Evolutionary conservation across 1,284 basidiomycete genomes (phyloP).

Genomic region (Mycena sp.): DNA sequence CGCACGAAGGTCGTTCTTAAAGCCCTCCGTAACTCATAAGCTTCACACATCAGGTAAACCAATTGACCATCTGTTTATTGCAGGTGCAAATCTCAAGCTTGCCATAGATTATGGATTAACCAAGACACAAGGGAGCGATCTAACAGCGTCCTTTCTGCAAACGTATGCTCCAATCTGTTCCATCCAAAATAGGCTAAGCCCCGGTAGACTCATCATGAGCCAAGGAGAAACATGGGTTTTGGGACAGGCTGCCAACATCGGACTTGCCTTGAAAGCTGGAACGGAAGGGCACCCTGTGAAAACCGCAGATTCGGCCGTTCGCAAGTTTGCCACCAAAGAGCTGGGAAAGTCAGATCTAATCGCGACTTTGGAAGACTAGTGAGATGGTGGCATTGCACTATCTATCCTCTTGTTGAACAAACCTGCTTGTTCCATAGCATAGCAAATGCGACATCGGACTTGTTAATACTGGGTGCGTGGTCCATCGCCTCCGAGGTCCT

Average conservation of each 20-base stretch:
- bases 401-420: neutral
- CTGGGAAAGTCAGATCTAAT: constrained; percentile 80
- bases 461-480: constrained; percentile 76
- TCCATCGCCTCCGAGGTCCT: constrained; percentile 62
- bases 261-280: constrained; percentile 68
- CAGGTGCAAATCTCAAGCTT: constrained; percentile 81
- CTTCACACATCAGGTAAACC: neutral
- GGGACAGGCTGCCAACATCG: constrained; percentile 65
- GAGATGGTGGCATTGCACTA: constrained; percentile 40
- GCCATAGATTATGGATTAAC: constrained; percentile 85
- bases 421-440: constrained; percentile 54
- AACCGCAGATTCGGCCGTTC: constrained; percentile 70
- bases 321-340: constrained; percentile 80
- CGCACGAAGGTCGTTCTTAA: constrained; percentile 74
- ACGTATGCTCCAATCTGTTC: constrained; percentile 44
- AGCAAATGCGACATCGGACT: constrained; percentile 74
- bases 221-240: constrained; percentile 86
- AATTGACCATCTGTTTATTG: neutral
- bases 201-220: constrained; percentile 78
- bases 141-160: constrained; percentile 85
- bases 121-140: constrained; percentile 73
- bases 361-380: constrained; percentile 86
- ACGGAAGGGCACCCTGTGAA: constrained; percentile 73
- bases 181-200: constrained; percentile 25
- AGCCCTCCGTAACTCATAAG: constrained; percentile 63